phyloP scores from a whole-genome alignment of 768 basidiomycete genomes.

The Piloderma croceum region DNA sequence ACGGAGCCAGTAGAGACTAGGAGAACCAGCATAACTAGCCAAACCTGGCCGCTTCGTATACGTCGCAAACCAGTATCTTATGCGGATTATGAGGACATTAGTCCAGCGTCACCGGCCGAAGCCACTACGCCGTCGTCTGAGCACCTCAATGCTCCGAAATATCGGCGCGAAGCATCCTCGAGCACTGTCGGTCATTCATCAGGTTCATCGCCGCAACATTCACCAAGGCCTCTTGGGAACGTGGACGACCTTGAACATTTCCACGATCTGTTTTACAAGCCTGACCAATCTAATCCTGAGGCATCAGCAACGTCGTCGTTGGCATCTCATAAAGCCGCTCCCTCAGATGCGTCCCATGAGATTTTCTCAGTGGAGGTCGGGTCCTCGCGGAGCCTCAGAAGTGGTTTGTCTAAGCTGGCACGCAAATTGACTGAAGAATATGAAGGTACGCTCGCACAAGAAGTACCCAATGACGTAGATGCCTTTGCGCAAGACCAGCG shows the following conservation, averaged over 20 bases:
- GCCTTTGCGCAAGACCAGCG: neutral
- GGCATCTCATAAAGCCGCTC: no score
- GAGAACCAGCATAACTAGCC: no score
- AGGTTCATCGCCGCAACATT: conserved; percentile 26
- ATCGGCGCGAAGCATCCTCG: no score
- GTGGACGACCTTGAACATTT: conserved; percentile 69
- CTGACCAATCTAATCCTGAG: conserved; percentile 20
- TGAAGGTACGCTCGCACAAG: neutral
- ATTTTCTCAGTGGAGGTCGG: neutral
- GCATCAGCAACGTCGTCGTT: neutral
- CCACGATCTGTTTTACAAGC: conserved; percentile 68
- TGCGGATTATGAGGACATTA: no score
- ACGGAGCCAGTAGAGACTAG: no score
- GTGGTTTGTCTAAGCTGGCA: neutral
- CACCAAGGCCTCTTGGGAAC: conserved; percentile 51
- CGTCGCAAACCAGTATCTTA: no score
- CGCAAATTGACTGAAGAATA: neutral
- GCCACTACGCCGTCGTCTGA: no score
- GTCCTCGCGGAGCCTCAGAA: no score
- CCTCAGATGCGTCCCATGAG: neutral
- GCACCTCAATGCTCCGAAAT: no score
- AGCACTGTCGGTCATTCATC: no score
- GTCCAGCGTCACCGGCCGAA: no score
- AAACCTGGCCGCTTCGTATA: no score
- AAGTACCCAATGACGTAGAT: neutral